Percentiles rank a stretch among this genome's conserved stretches.
These are phyloP conservation scores for Ogataea methanolica DNA, from an alignment of 805 yeast species.

Conservation along the genomic window DNA sequence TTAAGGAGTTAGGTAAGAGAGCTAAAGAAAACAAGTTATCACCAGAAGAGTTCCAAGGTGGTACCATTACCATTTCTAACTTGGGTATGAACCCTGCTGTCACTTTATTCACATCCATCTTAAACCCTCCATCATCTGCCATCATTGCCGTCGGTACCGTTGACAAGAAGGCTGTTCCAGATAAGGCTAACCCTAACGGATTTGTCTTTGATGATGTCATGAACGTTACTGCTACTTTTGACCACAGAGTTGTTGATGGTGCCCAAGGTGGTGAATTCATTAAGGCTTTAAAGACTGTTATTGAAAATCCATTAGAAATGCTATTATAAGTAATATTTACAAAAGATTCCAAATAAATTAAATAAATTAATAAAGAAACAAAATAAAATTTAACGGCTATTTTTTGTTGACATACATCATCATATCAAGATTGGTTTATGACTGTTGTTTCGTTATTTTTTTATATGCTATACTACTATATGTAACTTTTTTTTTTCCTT, in stretches of 20 bases:
- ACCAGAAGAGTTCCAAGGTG: slow-evolving; percentile 99
- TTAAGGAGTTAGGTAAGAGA: slow-evolving; percentile 92
- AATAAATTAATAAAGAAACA: no score
- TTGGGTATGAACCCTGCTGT: slow-evolving; percentile 98
- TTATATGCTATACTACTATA: no score
- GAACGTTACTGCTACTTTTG: slow-evolving; percentile 93
- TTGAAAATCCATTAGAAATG: slow-evolving; percentile 95
- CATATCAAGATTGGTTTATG: no score
- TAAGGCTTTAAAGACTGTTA: slow-evolving; percentile 81
- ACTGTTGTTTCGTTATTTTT: no score
- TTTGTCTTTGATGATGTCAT: slow-evolving; percentile 88
- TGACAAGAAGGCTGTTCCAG: slow-evolving; percentile 89
- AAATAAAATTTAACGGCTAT: no score
- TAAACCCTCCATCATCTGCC: slow-evolving; percentile 96
- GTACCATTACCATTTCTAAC: slow-evolving; percentile 97
- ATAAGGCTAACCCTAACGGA: slow-evolving; percentile 85
- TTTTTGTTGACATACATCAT: no score
- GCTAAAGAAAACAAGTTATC: slow-evolving; percentile 89
- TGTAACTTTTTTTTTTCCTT: no score
- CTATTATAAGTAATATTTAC: slow-evolving; percentile 47
- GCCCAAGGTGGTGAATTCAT: slow-evolving; percentile 97
- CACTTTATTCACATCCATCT: slow-evolving; percentile 86
- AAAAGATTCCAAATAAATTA: no score
- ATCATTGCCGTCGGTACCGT: slow-evolving; percentile 93
- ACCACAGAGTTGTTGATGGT: slow-evolving; percentile 95